Evolutionary conservation across 306 rosid species (phyloP).

Genomic region (Crataegus laevigata): DNA sequence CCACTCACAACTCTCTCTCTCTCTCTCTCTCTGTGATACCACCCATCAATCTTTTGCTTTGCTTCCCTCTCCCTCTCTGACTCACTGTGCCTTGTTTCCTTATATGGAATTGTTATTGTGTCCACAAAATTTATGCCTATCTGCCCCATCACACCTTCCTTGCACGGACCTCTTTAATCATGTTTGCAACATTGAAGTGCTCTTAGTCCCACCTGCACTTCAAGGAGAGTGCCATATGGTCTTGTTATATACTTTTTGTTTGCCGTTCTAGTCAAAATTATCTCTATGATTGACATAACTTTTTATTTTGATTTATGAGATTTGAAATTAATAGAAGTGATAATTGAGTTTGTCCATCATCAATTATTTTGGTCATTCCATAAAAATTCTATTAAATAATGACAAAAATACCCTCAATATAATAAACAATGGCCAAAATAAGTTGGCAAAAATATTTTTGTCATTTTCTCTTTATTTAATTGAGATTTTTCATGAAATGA

Average conservation of each 20-base stretch:
- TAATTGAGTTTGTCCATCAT: no score
- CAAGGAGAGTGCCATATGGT: not conserved
- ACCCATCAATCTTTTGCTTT: slow-evolving; percentile 12
- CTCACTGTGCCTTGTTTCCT: slow-evolving; percentile 10
- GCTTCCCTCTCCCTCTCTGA: not conserved
- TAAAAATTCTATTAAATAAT: no score
- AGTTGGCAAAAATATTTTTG: no score
- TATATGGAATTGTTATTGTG: slow-evolving; percentile 11
- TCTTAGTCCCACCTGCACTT: not conserved
- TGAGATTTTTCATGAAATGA: no score
- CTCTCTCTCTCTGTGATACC: not conserved
- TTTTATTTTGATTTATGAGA: no score
- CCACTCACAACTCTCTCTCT: not conserved
- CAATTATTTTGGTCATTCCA: no score
- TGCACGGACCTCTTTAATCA: slow-evolving; percentile 1
- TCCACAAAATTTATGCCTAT: slow-evolving; percentile 10
- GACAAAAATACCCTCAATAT: no score
- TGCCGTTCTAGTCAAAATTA: no score
- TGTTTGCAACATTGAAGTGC: not conserved
- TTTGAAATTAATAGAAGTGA: no score
- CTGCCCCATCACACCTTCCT: slow-evolving; percentile 12
- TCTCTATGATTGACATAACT: no score
- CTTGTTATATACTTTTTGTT: not conserved
- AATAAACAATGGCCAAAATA: no score
- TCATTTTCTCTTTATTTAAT: no score